Conservation (phyloP, 371 early-diverging fungal species). For the Quaeritorhiza haematococci region DNA sequence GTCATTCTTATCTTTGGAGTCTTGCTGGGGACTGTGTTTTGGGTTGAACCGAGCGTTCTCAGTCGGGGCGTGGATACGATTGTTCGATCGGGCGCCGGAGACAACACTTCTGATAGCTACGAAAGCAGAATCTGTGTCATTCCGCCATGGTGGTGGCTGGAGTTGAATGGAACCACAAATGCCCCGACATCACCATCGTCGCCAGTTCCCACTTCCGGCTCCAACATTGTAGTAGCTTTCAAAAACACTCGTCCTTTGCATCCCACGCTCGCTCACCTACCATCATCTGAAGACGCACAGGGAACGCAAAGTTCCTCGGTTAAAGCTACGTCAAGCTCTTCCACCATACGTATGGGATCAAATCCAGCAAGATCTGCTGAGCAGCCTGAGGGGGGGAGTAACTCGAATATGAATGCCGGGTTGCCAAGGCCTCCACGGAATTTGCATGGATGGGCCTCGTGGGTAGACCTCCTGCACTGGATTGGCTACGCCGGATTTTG, state of each 20-base stretch:
- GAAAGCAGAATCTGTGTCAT: slow-evolving; percentile 19
- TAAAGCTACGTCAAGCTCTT: too few relatives aligned
- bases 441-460: slow-evolving; percentile 31
- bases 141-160: slow-evolving; percentile 34
- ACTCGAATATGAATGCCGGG: background rate
- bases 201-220: background rate
- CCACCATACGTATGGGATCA: too few relatives aligned
- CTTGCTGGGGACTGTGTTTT: slow-evolving; percentile 4
- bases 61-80: slow-evolving; percentile 6
- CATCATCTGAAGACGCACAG: too few relatives aligned
- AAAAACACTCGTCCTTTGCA: too few relatives aligned
- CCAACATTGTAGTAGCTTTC: too few relatives aligned
- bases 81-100: background rate
- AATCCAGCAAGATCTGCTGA: too few relatives aligned
- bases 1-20: slow-evolving; percentile 11
- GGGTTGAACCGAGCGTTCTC: slow-evolving; percentile 19
- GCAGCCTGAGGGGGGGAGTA: too few relatives aligned
- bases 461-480: slow-evolving; percentile 27
- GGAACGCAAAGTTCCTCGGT: too few relatives aligned
- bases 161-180: slow-evolving; percentile 4
- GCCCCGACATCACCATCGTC: background rate
- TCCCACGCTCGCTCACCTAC: too few relatives aligned
- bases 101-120: background rate
- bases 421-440: background rate
- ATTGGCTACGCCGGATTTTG: slow-evolving; percentile 12